Base-by-base conservation (phyloP, 331 rosid species). In the Malus hybrid region DNA sequence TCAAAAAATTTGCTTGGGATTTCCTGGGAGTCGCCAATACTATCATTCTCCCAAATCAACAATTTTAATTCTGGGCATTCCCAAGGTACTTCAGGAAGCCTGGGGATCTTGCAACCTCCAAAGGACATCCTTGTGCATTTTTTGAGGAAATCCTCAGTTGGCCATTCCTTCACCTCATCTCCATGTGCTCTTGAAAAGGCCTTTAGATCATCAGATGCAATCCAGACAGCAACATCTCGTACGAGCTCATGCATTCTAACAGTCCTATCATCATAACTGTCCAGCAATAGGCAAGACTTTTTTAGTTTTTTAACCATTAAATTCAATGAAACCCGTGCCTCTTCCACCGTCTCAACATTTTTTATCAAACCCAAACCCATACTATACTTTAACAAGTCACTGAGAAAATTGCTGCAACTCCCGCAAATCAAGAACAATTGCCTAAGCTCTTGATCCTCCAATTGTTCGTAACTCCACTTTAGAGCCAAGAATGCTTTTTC, bases 21-120 rank as follows among this genome's bases (percentile, higher is more conserved):
- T 18, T 55, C 11, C 2, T 18, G 0, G 6, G 32, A 7, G 7
- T 7, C 2, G 0, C 0, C 2, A 0, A 2, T 36, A 10, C 9
- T 20, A 1, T 8, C 16, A 18, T 1, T 68, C 2, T 7, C 46
- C 24, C 24, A 22, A 22, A 22, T 22, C 24, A 22, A 24, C 24
- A 24, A 24, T 24, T 24, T n/a, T 1, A 56, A 6, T 32, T 56
- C 22, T 7, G 1, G 18, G 66, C 66, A 71, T 0, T 3, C 54
- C 55, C 63, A 19, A 29, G 60, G 39, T 31, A 13, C 54, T 20
- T 71, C 22, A 2, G 67, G 76, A 71, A 56, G 54, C 0, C 5
- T 33, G 5, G 33, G 54, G 9, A 56, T 7, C 0, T 0, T 71
- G 32, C 7, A 6, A 2, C 0, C 0, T 0, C 0, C 0, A 39